Evolutionary conservation across 148 eudicot species (phyloP), one percentile per base, ranked within the genome.

Genomic region (Pharnaceum exiguum): DNA sequence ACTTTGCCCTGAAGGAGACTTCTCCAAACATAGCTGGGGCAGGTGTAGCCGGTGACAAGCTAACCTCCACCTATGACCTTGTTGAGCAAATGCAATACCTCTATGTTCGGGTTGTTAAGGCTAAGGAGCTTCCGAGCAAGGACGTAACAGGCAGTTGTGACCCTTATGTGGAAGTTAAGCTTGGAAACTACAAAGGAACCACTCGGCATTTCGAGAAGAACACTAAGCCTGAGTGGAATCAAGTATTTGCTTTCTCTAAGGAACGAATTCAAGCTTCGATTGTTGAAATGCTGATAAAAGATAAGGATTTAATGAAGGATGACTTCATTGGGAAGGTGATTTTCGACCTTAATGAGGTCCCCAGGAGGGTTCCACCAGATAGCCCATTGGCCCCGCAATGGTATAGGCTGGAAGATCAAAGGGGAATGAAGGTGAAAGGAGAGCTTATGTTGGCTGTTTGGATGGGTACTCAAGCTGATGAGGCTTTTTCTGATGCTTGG

Each of bases 391-490:
- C 95, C 0, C 95, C 95, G 11, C 89, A 80, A 37, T 86, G 95
- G 95, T 86, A 86, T 59, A 74, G 78, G 60, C 54, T 86, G 23
- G 89, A 76, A 57, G 87, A 83, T 30, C 71, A 35, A 5, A 78
- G 49, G 18, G 86, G 82, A 19, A 76, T 58, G 10, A 86, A 83
- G 69, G 62, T 65, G 7, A 86, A 70, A 35, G 95, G 87, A 6
- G 89, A 86, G 66, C 73, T 86, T 23, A 86, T 86, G 95, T 71
- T 86, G 45, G 95, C 95, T 10, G 72, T 81, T 62, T 86, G 95
- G 95, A 83, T 60, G 73, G 95, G 95, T 7, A 86, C 89, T 62
- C 95, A 86, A 50, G 95, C 84, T 0, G 95, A 86, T 36, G 95
- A 86, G 79, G 79, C 72, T 0, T 86, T 86, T 32, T 45, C 82